phyloP scores from a whole-genome alignment of 129 eudicot species.

The Pittosporum tobira region DNA sequence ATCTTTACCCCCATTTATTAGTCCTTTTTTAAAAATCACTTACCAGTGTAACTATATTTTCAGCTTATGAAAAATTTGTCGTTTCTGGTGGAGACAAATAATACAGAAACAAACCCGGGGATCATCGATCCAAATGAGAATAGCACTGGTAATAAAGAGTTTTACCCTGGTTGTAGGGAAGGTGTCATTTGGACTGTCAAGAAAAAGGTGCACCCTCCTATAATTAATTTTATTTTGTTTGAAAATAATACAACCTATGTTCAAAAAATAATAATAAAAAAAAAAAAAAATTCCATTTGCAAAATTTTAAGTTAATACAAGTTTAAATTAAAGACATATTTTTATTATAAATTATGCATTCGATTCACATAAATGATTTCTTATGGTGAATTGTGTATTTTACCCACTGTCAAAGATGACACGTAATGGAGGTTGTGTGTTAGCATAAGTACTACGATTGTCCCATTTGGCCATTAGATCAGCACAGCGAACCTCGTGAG shows the following conservation, averaged over 20 bases:
- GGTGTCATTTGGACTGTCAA: slow-evolving; percentile 41
- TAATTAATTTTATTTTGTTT: not conserved
- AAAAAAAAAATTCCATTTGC: too few relatives aligned
- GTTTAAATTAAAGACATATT: too few relatives aligned
- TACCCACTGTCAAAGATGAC: too few relatives aligned
- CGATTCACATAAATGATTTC: too few relatives aligned
- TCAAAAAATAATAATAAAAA: not conserved
- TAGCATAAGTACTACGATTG: too few relatives aligned
- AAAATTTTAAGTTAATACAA: too few relatives aligned
- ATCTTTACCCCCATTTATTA: not conserved
- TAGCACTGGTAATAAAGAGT: not conserved
- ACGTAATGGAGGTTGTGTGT: too few relatives aligned
- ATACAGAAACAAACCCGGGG: slow-evolving; percentile 13
- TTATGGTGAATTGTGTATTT: too few relatives aligned
- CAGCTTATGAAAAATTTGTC: slow-evolving; percentile 25
- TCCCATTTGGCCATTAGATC: too few relatives aligned
- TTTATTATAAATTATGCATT: too few relatives aligned
- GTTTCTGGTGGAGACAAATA: slow-evolving; percentile 8
- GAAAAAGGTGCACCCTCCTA: slow-evolving; percentile 18
- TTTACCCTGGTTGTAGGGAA: slow-evolving; percentile 42
- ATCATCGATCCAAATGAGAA: slow-evolving; percentile 27
- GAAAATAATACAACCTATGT: not conserved
- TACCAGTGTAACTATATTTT: not conserved
- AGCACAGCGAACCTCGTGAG: too few relatives aligned
- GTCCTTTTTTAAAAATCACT: too few relatives aligned